Evolutionary conservation across 495 filamentous ascomycete species (phyloP).

Genomic region (Annulohypoxylon bovei): DNA sequence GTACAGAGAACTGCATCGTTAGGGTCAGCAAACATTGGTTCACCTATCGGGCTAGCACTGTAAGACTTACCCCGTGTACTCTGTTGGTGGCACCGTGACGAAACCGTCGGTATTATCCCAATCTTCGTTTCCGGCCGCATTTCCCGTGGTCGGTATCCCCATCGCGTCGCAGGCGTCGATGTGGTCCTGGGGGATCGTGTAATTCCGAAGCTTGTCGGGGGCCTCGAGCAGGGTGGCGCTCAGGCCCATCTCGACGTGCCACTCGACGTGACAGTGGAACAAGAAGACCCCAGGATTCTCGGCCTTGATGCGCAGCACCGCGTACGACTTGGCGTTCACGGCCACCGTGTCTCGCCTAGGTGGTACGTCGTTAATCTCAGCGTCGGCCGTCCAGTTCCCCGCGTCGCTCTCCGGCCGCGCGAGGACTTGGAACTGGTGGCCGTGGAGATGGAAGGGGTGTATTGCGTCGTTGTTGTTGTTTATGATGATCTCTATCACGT

Average conservation of each 20-base stretch:
- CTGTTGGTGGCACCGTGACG: conserved; percentile 51
- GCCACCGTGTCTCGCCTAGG: conserved; percentile 63
- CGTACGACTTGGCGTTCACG: conserved; percentile 63
- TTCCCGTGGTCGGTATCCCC: conserved; percentile 66
- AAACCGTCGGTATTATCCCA: conserved; percentile 68
- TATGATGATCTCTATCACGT: conserved; percentile 80
- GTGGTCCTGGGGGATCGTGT: conserved; percentile 71
- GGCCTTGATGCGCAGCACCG: conserved; percentile 67
- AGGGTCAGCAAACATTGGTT: conserved; percentile 12
- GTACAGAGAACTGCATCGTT: conserved; percentile 28
- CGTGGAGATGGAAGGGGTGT: conserved; percentile 68
- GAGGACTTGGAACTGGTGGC: conserved; percentile 82
- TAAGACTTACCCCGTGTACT: conserved; percentile 53
- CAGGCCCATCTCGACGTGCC: conserved; percentile 79
- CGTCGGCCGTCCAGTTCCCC: conserved; percentile 52
- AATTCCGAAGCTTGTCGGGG: conserved; percentile 66
- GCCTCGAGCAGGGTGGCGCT: conserved; percentile 77
- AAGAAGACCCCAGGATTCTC: conserved; percentile 82
- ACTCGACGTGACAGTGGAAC: conserved; percentile 86
- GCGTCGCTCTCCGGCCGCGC: conserved; percentile 55
- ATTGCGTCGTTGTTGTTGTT: conserved; percentile 78
- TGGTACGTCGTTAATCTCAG: conserved; percentile 58
- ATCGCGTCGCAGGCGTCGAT: conserved; percentile 64
- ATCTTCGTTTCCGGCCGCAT: conserved; percentile 78
- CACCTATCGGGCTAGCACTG: not conserved